Evolutionary conservation across 345 rosid species (phyloP).

Genomic region (Diplotaxis tenuifolia): DNA sequence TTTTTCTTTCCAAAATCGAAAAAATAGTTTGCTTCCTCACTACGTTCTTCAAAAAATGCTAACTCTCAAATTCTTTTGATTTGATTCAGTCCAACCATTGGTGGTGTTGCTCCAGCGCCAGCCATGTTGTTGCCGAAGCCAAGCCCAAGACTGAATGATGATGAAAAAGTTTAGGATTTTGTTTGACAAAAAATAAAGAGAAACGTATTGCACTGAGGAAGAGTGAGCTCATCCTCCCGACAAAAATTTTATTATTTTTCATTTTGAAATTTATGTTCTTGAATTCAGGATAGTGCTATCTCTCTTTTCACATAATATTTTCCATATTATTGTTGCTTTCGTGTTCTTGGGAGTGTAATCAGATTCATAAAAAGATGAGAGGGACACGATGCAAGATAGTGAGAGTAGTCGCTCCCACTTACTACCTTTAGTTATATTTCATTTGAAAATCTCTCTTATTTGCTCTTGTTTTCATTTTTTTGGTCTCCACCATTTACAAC

Average conservation of each 20-base stretch:
- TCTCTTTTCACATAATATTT: neutral
- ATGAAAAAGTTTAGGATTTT: slow-evolving; percentile 33
- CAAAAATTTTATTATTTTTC: slow-evolving; percentile 28
- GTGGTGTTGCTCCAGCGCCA: slow-evolving; percentile 74
- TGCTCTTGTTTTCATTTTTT: neutral
- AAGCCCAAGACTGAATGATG: slow-evolving; percentile 14
- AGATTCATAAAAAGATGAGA: neutral
- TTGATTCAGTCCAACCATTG: slow-evolving; percentile 82
- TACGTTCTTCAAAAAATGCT: neutral
- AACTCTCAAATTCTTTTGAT: neutral
- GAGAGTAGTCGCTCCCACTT: slow-evolving; percentile 20
- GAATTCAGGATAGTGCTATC: slow-evolving; percentile 19
- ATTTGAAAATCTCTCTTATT: neutral
- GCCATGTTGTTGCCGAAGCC: slow-evolving; percentile 38
- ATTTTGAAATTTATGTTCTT: slow-evolving; percentile 15
- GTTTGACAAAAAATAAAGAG: slow-evolving; percentile 25
- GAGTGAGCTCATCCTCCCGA: slow-evolving; percentile 21
- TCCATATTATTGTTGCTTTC: neutral
- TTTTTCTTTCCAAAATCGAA: too few species aligned
- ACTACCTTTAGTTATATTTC: slow-evolving; percentile 19
- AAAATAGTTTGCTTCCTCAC: too few species aligned
- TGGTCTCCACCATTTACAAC: neutral
- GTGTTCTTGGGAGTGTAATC: neutral
- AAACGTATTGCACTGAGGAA: slow-evolving; percentile 11
- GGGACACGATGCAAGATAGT: neutral